Percentiles rank a stretch among this genome's conserved stretches.
These are phyloP conservation scores for Pseudogymnoascus sp. DNA, from an alignment of 2,329 filamentous ascomycete genomes.

Conservation along the genomic window DNA sequence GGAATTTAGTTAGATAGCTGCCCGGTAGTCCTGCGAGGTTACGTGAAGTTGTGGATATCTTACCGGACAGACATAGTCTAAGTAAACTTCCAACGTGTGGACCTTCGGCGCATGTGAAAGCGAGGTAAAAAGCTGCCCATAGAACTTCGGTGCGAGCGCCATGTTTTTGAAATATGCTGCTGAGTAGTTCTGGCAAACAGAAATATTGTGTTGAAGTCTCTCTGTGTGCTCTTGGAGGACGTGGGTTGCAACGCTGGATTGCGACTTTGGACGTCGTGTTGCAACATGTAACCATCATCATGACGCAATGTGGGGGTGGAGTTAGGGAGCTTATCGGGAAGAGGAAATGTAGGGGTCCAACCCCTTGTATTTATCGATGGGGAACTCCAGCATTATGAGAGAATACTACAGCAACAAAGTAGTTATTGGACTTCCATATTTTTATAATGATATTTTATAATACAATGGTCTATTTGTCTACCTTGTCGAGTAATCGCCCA, in stretches of 20 bases:
- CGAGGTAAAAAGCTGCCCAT: constrained; percentile 56
- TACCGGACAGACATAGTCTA: constrained; percentile 85
- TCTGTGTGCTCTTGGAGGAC: background rate
- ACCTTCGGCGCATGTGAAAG: constrained; percentile 38
- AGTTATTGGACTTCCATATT: background rate
- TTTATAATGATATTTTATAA: background rate
- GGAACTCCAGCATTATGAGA: background rate
- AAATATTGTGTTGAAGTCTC: background rate
- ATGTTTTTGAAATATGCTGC: constrained; percentile 38
- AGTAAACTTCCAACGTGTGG: constrained; percentile 60
- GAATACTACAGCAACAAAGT: background rate
- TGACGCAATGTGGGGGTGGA: constrained; percentile 2
- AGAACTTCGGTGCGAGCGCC: constrained; percentile 73
- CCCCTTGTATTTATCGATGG: background rate
- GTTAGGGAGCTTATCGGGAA: background rate
- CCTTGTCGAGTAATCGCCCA: background rate
- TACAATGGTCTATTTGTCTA: constrained; percentile 6
- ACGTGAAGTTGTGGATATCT: constrained; percentile 10
- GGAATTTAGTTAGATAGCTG: constrained; percentile 32
- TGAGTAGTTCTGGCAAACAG: background rate
- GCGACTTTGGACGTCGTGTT: background rate
- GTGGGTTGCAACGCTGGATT: background rate
- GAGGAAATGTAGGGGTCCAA: background rate
- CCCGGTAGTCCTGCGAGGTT: background rate
- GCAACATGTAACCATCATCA: background rate